Evolutionary conservation across 2,329 filamentous ascomycete genomes (phyloP), one percentile per base, ranked within the genome.

Genomic region (Cladosporium cucumerinum): DNA sequence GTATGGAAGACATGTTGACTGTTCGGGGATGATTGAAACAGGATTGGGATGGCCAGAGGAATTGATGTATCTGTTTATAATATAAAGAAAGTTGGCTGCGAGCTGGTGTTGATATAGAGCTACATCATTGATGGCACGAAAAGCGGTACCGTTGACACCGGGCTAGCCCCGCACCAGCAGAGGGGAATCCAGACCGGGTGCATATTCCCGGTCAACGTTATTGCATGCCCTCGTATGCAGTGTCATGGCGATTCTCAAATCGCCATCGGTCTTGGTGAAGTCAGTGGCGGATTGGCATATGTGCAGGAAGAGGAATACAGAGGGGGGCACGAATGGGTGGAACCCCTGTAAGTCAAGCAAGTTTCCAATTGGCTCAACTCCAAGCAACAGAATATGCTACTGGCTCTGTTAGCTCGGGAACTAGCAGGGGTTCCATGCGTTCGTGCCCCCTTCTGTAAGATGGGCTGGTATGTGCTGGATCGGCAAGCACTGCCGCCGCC

Each of bases 1-100:
- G 43, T 43, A 64, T 59, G 5, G 61, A 52, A 57, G 61, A 57
- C 61, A 64, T 64, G 5, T 28, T 54, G 43, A 14, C 11, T 52
- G 14, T 46, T 46, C 6, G 14, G 4, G 10, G 5, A 12, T 1
- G 3, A 8, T 7, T 25, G 48, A 18, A 7, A 46, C n/a, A 46
- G 8, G 3, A 1, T 21, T 11, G 3, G 11, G 11, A 11, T 6
- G 48, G 16, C 18, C 7, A 32, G n/a, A 34, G 8, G n/a, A 14
- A 4, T 36, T 18, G 12, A 34, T 55, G 28, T n/a, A 10, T 14
- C 8, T 28, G 11, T 51, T 14, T 28, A 49, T 14, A 10, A 18
- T 11, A 32, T 32, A 11, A 28, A 6, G 28, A 54, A 54, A 21
- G n/a, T 12, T 32, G 30, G 18, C 25, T 32, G 51, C 28, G 25